Conservation (phyloP, 129 eudicot genomes). For the Lactuca saligna region DNA sequence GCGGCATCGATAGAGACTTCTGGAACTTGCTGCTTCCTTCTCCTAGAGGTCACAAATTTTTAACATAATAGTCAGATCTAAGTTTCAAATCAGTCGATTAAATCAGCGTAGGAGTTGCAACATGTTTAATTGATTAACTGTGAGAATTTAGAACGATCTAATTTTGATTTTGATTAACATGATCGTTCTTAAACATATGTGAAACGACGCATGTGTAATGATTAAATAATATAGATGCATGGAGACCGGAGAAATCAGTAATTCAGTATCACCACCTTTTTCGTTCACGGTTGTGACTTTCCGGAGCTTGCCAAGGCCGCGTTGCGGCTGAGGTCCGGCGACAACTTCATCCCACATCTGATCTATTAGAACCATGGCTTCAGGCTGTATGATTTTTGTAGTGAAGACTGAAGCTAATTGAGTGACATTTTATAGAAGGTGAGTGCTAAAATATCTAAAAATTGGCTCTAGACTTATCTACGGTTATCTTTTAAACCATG, state of each 20-base stretch:
- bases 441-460: slow-evolving; percentile 49
- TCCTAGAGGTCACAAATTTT: slow-evolving; percentile 27
- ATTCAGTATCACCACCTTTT: slow-evolving; percentile 32
- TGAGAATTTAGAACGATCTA: not conserved
- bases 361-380: slow-evolving; percentile 57
- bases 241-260: not conserved
- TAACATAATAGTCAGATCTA: slow-evolving; percentile 8
- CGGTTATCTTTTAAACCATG: slow-evolving; percentile 29
- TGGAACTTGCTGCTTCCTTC: slow-evolving; percentile 47
- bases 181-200: not conserved
- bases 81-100: not conserved
- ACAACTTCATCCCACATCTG: slow-evolving; percentile 87
- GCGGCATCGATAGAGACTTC: slow-evolving; percentile 62
- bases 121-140: slow-evolving; percentile 2
- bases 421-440: slow-evolving; percentile 35
- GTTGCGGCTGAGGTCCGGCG: slow-evolving; percentile 88
- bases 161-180: not conserved
- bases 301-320: slow-evolving; percentile 71
- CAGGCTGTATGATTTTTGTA: not conserved
- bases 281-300: slow-evolving; percentile 36
- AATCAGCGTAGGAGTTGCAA: not conserved
- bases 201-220: not conserved
- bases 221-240: not conserved
- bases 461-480: slow-evolving; percentile 21
- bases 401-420: slow-evolving; percentile 3